These are phyloP conservation scores for Eimeria falciformis DNA, from an alignment of 169 alveolate species.

Conservation along the genomic window DNA sequence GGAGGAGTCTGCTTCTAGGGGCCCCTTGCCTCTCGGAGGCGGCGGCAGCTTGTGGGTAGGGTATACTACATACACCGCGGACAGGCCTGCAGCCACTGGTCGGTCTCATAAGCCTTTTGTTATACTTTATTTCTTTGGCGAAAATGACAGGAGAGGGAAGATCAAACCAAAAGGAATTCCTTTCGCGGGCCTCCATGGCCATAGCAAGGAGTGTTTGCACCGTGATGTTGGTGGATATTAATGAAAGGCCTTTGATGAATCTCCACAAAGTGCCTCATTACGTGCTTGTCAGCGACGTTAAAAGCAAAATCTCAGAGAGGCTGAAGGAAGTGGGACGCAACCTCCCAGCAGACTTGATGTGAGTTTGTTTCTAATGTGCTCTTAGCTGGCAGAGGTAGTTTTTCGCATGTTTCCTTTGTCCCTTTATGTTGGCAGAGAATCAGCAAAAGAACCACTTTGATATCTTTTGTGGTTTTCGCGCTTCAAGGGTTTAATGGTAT, in stretches of 20 bases:
- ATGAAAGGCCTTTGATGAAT: conserved; percentile 13
- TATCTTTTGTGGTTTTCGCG: too few relatives aligned
- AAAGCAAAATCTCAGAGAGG: conserved; percentile 27
- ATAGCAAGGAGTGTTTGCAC: not conserved
- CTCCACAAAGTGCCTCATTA: conserved; percentile 40
- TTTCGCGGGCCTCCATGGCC: conserved; percentile 13
- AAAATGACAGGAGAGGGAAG: not conserved
- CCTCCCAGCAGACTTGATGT: conserved; percentile 30
- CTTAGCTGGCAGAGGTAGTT: too few relatives aligned
- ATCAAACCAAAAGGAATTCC: not conserved
- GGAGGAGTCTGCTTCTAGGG: too few relatives aligned
- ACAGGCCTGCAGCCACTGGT: too few relatives aligned
- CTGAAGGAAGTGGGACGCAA: conserved; percentile 49
- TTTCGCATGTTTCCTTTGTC: not conserved
- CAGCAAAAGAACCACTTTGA: too few relatives aligned
- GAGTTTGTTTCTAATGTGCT: too few relatives aligned
- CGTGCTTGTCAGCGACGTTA: conserved; percentile 2
- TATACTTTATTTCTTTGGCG: not conserved
- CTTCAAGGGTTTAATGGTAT: too few relatives aligned
- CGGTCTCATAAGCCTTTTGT: not conserved
- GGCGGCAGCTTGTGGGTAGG: too few relatives aligned
- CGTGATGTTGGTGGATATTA: not conserved
- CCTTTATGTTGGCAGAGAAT: too few relatives aligned
- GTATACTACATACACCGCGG: too few relatives aligned
- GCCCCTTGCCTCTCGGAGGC: too few relatives aligned